Evolutionary conservation across 2,329 filamentous ascomycete species (phyloP), one percentile per base, ranked within the genome.

Genomic region (Meredithiella fracta): DNA sequence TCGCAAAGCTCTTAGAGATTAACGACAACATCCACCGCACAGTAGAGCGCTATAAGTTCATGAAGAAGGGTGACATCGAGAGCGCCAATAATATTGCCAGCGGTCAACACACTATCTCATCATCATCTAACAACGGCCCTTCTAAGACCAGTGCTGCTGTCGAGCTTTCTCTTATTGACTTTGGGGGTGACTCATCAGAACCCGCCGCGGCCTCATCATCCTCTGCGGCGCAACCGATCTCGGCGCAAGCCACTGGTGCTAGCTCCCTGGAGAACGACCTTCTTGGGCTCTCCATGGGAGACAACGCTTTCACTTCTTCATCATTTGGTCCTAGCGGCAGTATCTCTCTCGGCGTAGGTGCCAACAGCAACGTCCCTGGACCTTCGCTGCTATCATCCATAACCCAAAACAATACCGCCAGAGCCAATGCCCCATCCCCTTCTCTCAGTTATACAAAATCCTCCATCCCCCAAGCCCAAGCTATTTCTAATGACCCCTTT

Each of bases 1-100:
- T 98, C 4, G 86, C 89, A 47, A 95, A 95, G 69, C 75, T 98
- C 9, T 77, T 98, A 56, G 89, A 97, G 66, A 97, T 98, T 65
- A 98, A 98, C 66, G 92, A 98, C 69, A 96, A 90, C 70, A 98
- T 98, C 78, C 87, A 97, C 66, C 82, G 91, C 60, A 98, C 92
- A 1, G 87, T 97, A 56, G 88, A 97, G 70, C 76, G 92, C 61
- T 98, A 97, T 69, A 94, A 88, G 74, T 73, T 97, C 56, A 82
- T 97, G 69, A 98, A 95, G 74, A 94, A 92, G 72, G 92, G 92
- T 22, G 90, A 98, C 64, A 68, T 94, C 47, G 87, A 90, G 62
- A 88, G 74, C 9, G 88, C 92, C 15, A 80, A 83, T 61, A 86
- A 82, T 67, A 85, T 97, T 61, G 87, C 88, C 5, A 83, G 86